phyloP scores from a whole-genome alignment of 148 eudicot genomes.

The Linanthus parryae region DNA sequence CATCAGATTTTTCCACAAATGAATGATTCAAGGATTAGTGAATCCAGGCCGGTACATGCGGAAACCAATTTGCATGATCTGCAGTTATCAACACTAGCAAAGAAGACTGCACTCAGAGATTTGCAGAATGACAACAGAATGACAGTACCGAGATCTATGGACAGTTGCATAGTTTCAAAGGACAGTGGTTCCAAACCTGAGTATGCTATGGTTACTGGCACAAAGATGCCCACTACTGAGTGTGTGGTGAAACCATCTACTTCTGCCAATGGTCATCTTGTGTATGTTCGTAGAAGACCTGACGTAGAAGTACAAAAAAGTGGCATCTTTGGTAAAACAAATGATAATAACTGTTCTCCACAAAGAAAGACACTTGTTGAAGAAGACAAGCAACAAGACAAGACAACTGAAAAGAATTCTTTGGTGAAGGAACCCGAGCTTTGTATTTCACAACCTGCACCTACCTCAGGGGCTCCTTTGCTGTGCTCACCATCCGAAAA shows the following conservation, averaged over 20 bases:
- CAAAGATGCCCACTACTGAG: constrained; percentile 40
- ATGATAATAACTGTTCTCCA: constrained; percentile 23
- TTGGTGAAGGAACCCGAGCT: constrained; percentile 25
- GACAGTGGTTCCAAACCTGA: constrained; percentile 29
- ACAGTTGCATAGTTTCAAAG: constrained; percentile 28
- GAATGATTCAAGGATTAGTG: constrained; percentile 33
- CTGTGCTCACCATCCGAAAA: constrained; percentile 35
- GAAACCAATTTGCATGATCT: constrained; percentile 26
- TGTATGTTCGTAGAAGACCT: constrained; percentile 69
- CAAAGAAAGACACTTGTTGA: constrained; percentile 18
- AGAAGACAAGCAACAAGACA: too few species aligned
- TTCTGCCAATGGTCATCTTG: constrained; percentile 57
- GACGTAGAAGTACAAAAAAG: constrained; percentile 50
- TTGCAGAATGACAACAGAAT: constrained; percentile 43
- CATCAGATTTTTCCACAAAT: constrained; percentile 38
- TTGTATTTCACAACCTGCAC: constrained; percentile 27
- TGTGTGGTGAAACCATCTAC: constrained; percentile 22
- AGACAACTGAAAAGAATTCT: constrained; percentile 19
- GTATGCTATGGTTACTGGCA: constrained; percentile 33
- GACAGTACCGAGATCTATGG: constrained; percentile 28
- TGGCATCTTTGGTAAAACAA: constrained; percentile 23
- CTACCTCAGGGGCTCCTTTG: constrained; percentile 28
- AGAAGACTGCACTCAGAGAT: constrained; percentile 49
- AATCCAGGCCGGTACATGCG: constrained; percentile 23
- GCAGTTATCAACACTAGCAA: constrained; percentile 25